These are phyloP conservation scores for Talaromyces sp. DNA, from an alignment of 2,329 filamentous ascomycete species.

Conservation along the genomic window DNA sequence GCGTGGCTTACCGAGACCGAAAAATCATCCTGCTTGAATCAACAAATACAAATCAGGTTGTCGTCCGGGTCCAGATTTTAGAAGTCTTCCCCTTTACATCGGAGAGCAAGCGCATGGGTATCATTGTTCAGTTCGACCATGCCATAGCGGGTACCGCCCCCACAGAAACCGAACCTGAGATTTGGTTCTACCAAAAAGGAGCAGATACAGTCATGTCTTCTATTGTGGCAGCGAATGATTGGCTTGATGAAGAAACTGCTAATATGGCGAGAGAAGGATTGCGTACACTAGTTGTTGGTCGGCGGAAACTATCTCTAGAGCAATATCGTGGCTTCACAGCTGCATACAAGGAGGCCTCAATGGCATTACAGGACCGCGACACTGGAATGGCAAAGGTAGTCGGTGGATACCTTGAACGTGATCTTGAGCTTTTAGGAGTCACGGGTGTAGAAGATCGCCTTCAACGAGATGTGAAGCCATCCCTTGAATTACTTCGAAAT, in stretches of 20 bases:
- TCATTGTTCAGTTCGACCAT: constrained; percentile 82
- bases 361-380: constrained; percentile 78
- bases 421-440: constrained; percentile 91
- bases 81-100: constrained; percentile 98
- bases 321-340: constrained; percentile 78
- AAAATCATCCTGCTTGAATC: constrained; percentile 80
- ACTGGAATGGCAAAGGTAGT: constrained; percentile 76
- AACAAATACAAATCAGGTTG: constrained; percentile 66
- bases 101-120: constrained; percentile 96
- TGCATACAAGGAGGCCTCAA: constrained; percentile 73
- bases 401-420: constrained; percentile 75
- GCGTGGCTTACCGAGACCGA: constrained; percentile 79
- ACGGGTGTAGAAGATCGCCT: constrained; percentile 97
- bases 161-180: constrained; percentile 64
- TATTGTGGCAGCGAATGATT: constrained; percentile 94
- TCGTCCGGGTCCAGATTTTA: constrained; percentile 82
- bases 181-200: constrained; percentile 98
- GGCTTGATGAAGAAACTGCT: constrained; percentile 98
- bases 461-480: constrained; percentile 92
- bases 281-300: constrained; percentile 89
- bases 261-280: constrained; percentile 98
- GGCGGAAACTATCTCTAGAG: constrained; percentile 73
- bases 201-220: constrained; percentile 97
- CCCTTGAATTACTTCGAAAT: constrained; percentile 88
- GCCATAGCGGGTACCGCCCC: constrained; percentile 50